A percentile compares a stretch with the other conserved stretches of the same genome.
Conservation (phyloP, 2,329 filamentous ascomycete species). For the Phoma sp. region DNA sequence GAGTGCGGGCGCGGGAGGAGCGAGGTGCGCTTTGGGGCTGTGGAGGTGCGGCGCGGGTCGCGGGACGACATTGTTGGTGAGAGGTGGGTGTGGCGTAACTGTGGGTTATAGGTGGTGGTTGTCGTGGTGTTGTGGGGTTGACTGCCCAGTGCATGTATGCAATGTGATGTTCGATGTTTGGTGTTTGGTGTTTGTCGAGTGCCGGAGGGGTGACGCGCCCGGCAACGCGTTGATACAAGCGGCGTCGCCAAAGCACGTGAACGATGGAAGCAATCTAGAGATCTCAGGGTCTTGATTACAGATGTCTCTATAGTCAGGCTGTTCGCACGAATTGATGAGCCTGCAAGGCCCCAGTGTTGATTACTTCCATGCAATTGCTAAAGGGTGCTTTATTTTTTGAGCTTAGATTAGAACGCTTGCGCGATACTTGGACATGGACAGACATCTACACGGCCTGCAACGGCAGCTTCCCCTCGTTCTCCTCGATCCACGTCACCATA, state of each 20-base stretch:
- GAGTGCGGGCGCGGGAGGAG: constrained; percentile 47
- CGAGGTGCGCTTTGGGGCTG: constrained; percentile 44
- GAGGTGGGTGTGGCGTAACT: neutral
- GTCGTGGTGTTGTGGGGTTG: neutral
- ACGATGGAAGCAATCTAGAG: no score
- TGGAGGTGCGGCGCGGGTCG: constrained; percentile 36
- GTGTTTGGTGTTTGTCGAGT: neutral
- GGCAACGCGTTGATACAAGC: constrained; percentile 3
- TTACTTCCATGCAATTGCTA: neutral
- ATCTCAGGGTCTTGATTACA: no score
- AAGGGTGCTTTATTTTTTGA: neutral
- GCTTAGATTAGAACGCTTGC: neutral
- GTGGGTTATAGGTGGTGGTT: neutral
- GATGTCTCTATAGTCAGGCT: no score
- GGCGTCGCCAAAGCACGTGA: constrained; percentile 12
- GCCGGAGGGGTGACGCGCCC: constrained; percentile 1
- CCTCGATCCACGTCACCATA: constrained; percentile 79
- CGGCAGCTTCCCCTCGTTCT: constrained; percentile 64
- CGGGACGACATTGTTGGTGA: constrained; percentile 27
- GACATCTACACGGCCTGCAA: constrained; percentile 1
- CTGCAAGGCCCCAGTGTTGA: neutral
- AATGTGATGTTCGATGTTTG: no score
- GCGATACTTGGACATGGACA: neutral
- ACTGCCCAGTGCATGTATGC: no score
- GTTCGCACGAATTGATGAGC: no score